phyloP scores from a whole-genome alignment of 2,329 filamentous ascomycete genomes.

The Colletotrichum endophyticum region DNA sequence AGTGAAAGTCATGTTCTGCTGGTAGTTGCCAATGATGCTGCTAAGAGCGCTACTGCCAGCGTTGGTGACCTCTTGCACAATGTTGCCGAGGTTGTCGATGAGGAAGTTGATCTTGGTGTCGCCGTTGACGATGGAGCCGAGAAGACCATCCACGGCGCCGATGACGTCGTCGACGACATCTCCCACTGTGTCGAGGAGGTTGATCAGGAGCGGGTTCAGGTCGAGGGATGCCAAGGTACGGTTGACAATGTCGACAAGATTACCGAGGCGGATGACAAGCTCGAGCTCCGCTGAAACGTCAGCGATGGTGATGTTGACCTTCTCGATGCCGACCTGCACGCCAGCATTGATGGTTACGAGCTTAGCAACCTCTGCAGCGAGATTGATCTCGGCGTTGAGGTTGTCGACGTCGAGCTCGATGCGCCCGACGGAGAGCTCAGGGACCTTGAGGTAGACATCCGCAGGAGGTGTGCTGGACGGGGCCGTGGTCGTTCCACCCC shows the following conservation, averaged over 20 bases:
- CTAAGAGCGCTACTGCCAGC: constrained; percentile 47
- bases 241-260: constrained; percentile 66
- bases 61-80: constrained; percentile 62
- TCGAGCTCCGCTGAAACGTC: constrained; percentile 65
- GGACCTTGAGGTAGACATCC: constrained; percentile 63
- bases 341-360: constrained; percentile 62
- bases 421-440: constrained; percentile 60
- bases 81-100: constrained; percentile 67
- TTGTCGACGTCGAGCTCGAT: constrained; percentile 67
- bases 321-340: constrained; percentile 51
- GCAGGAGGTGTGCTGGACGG: constrained; percentile 44
- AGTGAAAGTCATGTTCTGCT: constrained; percentile 62
- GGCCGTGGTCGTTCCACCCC: constrained; percentile 22
- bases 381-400: constrained; percentile 62
- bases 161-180: constrained; percentile 57
- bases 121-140: constrained; percentile 63
- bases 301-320: constrained; percentile 65
- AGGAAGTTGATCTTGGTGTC: constrained; percentile 59
- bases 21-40: constrained; percentile 62
- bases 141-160: constrained; percentile 61
- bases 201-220: constrained; percentile 65
- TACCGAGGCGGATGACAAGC: constrained; percentile 62
- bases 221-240: constrained; percentile 64
- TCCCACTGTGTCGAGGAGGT: constrained; percentile 57
- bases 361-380: constrained; percentile 63